A percentile compares a stretch with the other conserved stretches of the same genome.
These are phyloP conservation scores for Scutellaria baicalensis DNA, from an alignment of 257 asterid species.

Conservation along the genomic window DNA sequence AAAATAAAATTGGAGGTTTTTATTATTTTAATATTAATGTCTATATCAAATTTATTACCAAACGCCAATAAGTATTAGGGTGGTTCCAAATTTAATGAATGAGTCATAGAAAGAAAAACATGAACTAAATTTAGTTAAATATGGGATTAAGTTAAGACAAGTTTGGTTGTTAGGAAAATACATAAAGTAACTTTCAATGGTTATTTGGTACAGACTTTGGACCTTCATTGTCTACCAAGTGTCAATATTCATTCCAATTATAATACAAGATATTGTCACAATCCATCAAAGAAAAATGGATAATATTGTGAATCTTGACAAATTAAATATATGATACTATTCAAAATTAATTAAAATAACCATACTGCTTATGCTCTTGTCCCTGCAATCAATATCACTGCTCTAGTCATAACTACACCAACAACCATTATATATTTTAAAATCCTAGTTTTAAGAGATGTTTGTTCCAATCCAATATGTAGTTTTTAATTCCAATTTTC, in stretches of 20 bases:
- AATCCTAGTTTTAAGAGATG: no score
- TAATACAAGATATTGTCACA: neutral
- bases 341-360: neutral
- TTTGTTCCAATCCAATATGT: no score
- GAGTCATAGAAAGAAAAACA: neutral
- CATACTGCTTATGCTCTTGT: neutral
- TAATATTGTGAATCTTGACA: neutral
- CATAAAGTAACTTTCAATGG: constrained; percentile 7
- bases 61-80: neutral
- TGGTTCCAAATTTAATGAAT: neutral
- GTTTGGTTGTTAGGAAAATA: neutral
- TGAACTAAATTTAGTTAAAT: no score
- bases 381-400: neutral
- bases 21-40: no score
- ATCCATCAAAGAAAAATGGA: neutral
- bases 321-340: neutral
- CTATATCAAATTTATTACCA: neutral
- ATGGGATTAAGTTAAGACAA: no score
- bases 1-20: no score
- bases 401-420: neutral
- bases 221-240: constrained; percentile 8
- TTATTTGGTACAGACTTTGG: constrained; percentile 20
- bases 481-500: no score
- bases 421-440: neutral
- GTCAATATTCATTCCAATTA: neutral